Evolutionary conservation across 1,139 yeast species (phyloP), one percentile per base, ranked within the genome.

Genomic region (Hanseniaspora gamundiae): DNA sequence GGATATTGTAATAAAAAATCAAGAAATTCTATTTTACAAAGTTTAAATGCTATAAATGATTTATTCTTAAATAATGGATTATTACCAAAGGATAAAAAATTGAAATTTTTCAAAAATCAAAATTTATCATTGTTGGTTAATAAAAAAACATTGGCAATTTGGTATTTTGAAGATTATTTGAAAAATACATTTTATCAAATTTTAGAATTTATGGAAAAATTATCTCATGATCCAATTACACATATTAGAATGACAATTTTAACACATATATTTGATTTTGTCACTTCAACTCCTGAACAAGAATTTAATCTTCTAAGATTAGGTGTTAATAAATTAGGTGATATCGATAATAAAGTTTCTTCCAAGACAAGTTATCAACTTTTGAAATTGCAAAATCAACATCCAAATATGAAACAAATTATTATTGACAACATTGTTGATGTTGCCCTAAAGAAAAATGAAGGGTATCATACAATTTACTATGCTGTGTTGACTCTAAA

Each of bases 261-360:
- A 33, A 69, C 74, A 40, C 91, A 85, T 57, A 73, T 88, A 38
- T 83, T 88, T 53, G 94, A 85, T 49, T 69, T 91, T 39, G 67
- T 91, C 48, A 79, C 77, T 52, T 72, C 82, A 14, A 91, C 88
- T 60, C 97, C 99, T 2, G 99, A 91, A 66, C 98, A 93, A 67
- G 99, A 91, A 64, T 94, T 81, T 42, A 91, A 93, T 60, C 69
- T 93, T 52, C 70, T 91, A 55, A 74, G 91, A 54, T 70, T 93
- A 47, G 95, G 95, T 42, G 93, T 87, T 41, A 91, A 93, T 62
- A 91, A 91, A 61, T 70, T 91, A 42, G 98, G 98, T 65, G 99
- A 91, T 59, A 72, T 74, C 42, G 96, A 91, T 52, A 82, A 84
- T 51, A 87, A 86, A 60, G 95, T 91, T 10, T 77, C 95, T 1